Percentiles rank a stretch among this genome's conserved stretches.
These are phyloP conservation scores for Verticillium zaregamsianum DNA, from an alignment of 2,329 filamentous ascomycete species.

Conservation along the genomic window DNA sequence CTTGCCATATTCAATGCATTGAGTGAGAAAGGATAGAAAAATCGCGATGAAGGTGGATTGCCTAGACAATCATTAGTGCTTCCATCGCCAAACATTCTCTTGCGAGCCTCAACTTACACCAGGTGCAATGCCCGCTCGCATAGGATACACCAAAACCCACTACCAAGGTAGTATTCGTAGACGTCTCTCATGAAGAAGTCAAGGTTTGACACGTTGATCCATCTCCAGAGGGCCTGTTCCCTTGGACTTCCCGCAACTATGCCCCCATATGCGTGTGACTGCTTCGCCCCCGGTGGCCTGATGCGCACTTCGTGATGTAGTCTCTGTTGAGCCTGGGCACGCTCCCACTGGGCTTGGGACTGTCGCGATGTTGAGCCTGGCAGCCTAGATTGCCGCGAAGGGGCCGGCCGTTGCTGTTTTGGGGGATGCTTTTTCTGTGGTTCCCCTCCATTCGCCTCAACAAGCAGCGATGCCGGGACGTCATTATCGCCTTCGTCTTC, in stretches of 20 bases:
- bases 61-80: slow-evolving; percentile 31
- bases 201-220: slow-evolving; percentile 86
- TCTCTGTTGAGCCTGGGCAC: slow-evolving; percentile 46
- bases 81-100: background rate
- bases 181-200: slow-evolving; percentile 83
- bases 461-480: slow-evolving; percentile 59
- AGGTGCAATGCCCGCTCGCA: slow-evolving; percentile 68
- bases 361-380: slow-evolving; percentile 39
- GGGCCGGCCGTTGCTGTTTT: slow-evolving; percentile 14
- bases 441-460: slow-evolving; percentile 34
- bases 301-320: slow-evolving; percentile 37
- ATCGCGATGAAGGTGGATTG: slow-evolving; percentile 79
- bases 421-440: background rate
- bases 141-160: slow-evolving; percentile 81
- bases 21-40: slow-evolving; percentile 77
- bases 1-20: slow-evolving; percentile 78
- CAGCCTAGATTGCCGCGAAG: slow-evolving; percentile 19
- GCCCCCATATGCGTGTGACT: slow-evolving; percentile 23
- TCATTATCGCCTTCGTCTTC: slow-evolving; percentile 55
- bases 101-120: slow-evolving; percentile 48
- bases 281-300: slow-evolving; percentile 15
- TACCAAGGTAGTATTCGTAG: slow-evolving; percentile 80
- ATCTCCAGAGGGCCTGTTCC: slow-evolving; percentile 85
- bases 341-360: slow-evolving; percentile 50
- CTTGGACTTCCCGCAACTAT: slow-evolving; percentile 37